phyloP scores from a whole-genome alignment of 2,329 filamentous ascomycete genomes.

The Cercospora citrullina region DNA sequence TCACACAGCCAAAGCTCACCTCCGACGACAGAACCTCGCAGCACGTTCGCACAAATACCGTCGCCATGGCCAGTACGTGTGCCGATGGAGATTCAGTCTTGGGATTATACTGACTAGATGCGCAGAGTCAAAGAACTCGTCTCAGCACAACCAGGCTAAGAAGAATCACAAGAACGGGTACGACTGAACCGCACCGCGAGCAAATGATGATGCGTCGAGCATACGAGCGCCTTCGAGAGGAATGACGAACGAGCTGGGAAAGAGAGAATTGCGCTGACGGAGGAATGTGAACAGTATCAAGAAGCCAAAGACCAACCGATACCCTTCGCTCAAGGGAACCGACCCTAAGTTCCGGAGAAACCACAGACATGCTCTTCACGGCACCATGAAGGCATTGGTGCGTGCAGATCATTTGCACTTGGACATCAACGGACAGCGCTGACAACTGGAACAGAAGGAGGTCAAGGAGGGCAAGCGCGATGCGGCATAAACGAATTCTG shows the following conservation, averaged over 20 bases:
- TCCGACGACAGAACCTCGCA: slow-evolving; percentile 15
- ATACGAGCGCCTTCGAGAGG: background rate
- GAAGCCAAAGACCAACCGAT: slow-evolving; percentile 99
- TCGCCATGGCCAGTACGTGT: slow-evolving; percentile 70
- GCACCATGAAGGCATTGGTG: slow-evolving; percentile 97
- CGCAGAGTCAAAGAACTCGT: slow-evolving; percentile 99
- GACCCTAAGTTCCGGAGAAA: slow-evolving; percentile 99
- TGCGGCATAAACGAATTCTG: slow-evolving; percentile 62
- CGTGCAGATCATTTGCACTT: slow-evolving; percentile 42
- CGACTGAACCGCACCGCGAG: slow-evolving; percentile 41
- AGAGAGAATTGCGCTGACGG: slow-evolving; percentile 17
- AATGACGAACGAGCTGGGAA: slow-evolving; percentile 1
- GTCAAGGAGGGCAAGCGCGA: slow-evolving; percentile 94
- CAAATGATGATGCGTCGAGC: background rate
- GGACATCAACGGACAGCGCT: slow-evolving; percentile 20
- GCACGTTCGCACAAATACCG: slow-evolving; percentile 28
- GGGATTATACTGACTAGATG: slow-evolving; percentile 24
- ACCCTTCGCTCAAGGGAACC: slow-evolving; percentile 97
- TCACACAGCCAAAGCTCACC: background rate
- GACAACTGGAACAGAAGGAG: slow-evolving; percentile 72
- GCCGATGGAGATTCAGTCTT: background rate
- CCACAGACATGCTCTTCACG: slow-evolving; percentile 99
- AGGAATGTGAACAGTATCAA: slow-evolving; percentile 72
- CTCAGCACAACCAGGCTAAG: slow-evolving; percentile 96
- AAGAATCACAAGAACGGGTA: slow-evolving; percentile 99